phyloP scores from a whole-genome alignment of 305 asterid genomes.

The Nicotiana rustica region DNA sequence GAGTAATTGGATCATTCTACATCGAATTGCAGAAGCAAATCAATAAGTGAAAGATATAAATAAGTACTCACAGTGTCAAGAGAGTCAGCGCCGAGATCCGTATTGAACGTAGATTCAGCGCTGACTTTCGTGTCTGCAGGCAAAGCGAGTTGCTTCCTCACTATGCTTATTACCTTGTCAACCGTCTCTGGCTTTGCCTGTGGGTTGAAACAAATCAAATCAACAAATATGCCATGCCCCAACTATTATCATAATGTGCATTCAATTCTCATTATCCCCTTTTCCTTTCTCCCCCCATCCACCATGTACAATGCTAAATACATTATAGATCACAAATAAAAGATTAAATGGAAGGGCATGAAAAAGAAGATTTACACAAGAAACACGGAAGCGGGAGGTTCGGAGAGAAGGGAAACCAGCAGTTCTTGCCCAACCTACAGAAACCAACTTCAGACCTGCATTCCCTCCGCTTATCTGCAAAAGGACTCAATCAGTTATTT shows the following conservation, averaged over 20 bases:
- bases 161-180: constrained; percentile 62
- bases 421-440: constrained; percentile 40
- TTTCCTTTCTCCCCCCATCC: not conserved
- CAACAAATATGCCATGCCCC: not conserved
- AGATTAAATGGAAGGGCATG: not conserved
- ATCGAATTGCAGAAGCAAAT: not conserved
- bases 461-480: constrained; percentile 41
- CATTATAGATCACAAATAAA: not conserved
- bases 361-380: constrained; percentile 42
- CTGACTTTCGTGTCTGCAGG: constrained; percentile 52
- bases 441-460: constrained; percentile 37
- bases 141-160: constrained; percentile 65
- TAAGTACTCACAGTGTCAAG: constrained; percentile 63
- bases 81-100: constrained; percentile 74
- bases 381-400: constrained; percentile 40
- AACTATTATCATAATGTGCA: not conserved
- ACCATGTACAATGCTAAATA: not conserved
- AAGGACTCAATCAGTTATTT: not conserved
- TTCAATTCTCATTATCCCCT: no score
- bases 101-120: constrained; percentile 54
- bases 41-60: not conserved
- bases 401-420: constrained; percentile 42
- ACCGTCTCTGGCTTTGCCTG: constrained; percentile 72
- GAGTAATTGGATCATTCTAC: not conserved
- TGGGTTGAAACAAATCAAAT: not conserved